These are phyloP conservation scores for Alectoria sarmentosa DNA, from an alignment of 495 filamentous ascomycete genomes.

Conservation along the genomic window DNA sequence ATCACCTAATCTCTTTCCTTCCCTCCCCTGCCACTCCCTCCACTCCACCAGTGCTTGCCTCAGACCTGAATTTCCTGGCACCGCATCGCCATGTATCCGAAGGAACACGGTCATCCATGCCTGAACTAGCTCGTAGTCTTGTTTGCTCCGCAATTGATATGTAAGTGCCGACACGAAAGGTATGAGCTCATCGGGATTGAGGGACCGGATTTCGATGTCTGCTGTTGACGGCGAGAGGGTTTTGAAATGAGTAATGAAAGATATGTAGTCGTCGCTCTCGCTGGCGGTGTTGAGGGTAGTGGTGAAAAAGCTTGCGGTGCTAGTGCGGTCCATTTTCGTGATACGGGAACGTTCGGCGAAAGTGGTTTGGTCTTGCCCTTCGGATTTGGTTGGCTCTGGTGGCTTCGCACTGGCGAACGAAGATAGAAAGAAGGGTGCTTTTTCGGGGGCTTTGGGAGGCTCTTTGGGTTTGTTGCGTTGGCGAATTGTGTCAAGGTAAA, in stretches of 20 bases:
- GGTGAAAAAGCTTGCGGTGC: constrained; percentile 46
- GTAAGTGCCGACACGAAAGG: constrained; percentile 74
- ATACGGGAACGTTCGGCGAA: constrained; percentile 48
- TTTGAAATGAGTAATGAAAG: constrained; percentile 69
- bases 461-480: constrained; percentile 91
- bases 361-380: constrained; percentile 29
- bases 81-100: constrained; percentile 57
- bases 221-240: constrained; percentile 70
- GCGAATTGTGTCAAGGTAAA: constrained; percentile 80
- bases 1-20: constrained; percentile 61
- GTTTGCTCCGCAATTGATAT: constrained; percentile 50
- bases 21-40: constrained; percentile 58
- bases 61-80: constrained; percentile 54
- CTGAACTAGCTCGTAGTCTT: constrained; percentile 88
- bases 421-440: constrained; percentile 93
- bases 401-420: constrained; percentile 39
- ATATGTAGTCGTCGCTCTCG: constrained; percentile 33
- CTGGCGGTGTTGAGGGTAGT: constrained; percentile 41
- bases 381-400: not conserved
- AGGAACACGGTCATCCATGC: constrained; percentile 96
- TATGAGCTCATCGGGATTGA: constrained; percentile 50
- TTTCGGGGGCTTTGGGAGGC: constrained; percentile 83
- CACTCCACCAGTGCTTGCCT: constrained; percentile 52
- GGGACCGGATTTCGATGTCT: constrained; percentile 81
- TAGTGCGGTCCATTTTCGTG: constrained; percentile 38